These are phyloP conservation scores for Rhizopus delemar DNA, from an alignment of 371 early-diverging fungal species.

Conservation along the genomic window DNA sequence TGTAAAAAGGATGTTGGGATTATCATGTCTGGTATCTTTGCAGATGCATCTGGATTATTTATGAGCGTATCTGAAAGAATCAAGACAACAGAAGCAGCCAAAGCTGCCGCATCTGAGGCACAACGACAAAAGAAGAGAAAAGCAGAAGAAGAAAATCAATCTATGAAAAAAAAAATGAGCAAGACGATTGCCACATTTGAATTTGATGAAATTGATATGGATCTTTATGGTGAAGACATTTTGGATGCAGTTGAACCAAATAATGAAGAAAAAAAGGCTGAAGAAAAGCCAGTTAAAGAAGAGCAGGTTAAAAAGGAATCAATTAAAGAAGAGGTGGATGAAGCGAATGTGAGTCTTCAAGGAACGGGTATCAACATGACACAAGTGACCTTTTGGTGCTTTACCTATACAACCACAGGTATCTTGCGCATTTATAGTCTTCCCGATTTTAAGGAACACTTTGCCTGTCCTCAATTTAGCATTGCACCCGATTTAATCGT, in stretches of 20 bases:
- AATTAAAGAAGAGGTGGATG: slow-evolving; percentile 34
- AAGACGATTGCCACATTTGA: slow-evolving; percentile 23
- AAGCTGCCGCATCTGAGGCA: not conserved
- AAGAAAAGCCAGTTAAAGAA: not conserved
- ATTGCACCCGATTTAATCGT: slow-evolving; percentile 59
- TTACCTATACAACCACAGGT: slow-evolving; percentile 39
- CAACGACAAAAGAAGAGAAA: slow-evolving; percentile 33
- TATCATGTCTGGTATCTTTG: slow-evolving; percentile 58
- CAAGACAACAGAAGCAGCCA: not conserved
- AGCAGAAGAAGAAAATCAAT: slow-evolving; percentile 21
- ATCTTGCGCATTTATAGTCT: slow-evolving; percentile 59
- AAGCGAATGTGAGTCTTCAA: slow-evolving; percentile 43
- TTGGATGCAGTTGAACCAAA: slow-evolving; percentile 17
- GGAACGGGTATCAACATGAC: slow-evolving; percentile 23
- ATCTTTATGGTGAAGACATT: slow-evolving; percentile 61
- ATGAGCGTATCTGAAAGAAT: slow-evolving; percentile 39
- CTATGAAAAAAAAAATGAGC: slow-evolving; percentile 20
- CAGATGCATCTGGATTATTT: slow-evolving; percentile 58
- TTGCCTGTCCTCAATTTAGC: slow-evolving; percentile 67
- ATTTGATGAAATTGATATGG: slow-evolving; percentile 64
- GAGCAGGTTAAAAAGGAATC: not conserved
- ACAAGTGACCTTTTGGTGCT: slow-evolving; percentile 41
- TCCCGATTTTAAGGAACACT: slow-evolving; percentile 72
- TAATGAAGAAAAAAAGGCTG: not conserved
- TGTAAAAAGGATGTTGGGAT: slow-evolving; percentile 39